A percentile compares a stretch with the other conserved stretches of the same genome.
Conservation (phyloP, 139 green algal genomes). For the Chlamydomonas schloesseri region DNA sequence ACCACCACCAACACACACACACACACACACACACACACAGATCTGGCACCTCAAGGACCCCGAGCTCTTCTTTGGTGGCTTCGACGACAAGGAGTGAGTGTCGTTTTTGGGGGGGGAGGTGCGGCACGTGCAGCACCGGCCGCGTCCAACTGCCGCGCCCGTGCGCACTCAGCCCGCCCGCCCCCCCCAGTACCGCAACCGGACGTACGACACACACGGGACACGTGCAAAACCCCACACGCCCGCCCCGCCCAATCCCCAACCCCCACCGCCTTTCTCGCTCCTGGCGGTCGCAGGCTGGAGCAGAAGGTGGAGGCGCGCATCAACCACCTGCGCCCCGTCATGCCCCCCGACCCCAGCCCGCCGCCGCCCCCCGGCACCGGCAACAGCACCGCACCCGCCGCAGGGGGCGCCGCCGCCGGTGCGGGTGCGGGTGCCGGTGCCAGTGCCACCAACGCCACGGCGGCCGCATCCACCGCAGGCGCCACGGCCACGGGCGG, state of each 20-base stretch:
- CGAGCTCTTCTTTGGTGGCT: constrained; percentile 15
- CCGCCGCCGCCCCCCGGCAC: constrained; percentile 7
- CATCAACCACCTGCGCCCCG: constrained; percentile 22
- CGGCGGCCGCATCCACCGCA: neutral
- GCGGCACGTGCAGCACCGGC: neutral
- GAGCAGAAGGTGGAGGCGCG: neutral
- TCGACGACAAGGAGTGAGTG: constrained; percentile 29
- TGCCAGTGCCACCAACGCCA: neutral
- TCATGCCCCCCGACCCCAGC: constrained; percentile 16
- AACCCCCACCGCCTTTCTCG: too few relatives aligned
- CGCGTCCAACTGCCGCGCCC: too few relatives aligned
- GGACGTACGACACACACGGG: neutral
- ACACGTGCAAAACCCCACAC: too few relatives aligned
- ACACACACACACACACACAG: too few relatives aligned
- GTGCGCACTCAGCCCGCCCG: too few relatives aligned
- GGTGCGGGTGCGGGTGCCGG: too few relatives aligned
- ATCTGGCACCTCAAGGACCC: constrained; percentile 42
- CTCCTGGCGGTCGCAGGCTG: too few relatives aligned
- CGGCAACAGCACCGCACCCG: neutral
- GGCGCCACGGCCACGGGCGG: neutral
- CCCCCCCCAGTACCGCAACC: too few relatives aligned
- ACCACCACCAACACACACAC: too few relatives aligned
- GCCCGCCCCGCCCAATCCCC: neutral
- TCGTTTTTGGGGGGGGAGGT: neutral
- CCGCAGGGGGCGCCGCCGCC: neutral